Evolutionary conservation across 257 asterid species (phyloP).

Genomic region (Penstemon newberryi): DNA sequence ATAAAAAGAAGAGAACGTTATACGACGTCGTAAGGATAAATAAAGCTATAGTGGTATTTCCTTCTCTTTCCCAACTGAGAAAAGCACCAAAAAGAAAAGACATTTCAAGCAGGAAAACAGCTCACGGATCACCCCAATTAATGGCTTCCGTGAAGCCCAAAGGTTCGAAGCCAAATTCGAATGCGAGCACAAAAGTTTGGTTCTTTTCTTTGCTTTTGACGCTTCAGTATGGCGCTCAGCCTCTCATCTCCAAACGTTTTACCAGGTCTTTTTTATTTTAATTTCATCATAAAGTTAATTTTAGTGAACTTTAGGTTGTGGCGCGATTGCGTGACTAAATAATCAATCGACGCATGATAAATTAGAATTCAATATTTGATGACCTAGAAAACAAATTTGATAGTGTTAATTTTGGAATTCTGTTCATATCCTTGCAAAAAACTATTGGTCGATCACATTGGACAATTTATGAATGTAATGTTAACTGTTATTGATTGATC

Average conservation of each 20-base stretch:
- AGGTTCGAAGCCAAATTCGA: slow-evolving; percentile 35
- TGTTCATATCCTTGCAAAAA: neutral
- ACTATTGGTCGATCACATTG: neutral
- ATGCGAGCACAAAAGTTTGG: slow-evolving; percentile 61
- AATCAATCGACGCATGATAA: neutral
- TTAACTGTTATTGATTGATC: neutral
- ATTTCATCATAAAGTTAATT: too few relatives aligned
- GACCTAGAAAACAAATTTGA: neutral
- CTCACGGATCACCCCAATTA: neutral
- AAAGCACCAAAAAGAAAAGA: neutral
- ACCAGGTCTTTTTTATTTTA: slow-evolving; percentile 53
- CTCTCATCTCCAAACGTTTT: slow-evolving; percentile 83
- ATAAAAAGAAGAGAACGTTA: too few relatives aligned
- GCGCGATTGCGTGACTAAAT: neutral
- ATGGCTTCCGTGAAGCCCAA: slow-evolving; percentile 25
- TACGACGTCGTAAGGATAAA: too few relatives aligned
- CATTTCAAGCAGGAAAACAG: neutral
- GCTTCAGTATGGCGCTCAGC: slow-evolving; percentile 91
- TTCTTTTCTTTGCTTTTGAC: slow-evolving; percentile 66
- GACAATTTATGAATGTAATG: neutral
- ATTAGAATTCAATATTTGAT: neutral
- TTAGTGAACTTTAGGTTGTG: neutral
- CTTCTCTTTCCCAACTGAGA: neutral
- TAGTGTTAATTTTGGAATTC: neutral
- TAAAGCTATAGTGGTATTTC: neutral